These are phyloP conservation scores for thale cress (Arabidopsis thaliana) DNA, from an alignment of 345 rosid genomes.

Conservation along the genomic window DNA sequence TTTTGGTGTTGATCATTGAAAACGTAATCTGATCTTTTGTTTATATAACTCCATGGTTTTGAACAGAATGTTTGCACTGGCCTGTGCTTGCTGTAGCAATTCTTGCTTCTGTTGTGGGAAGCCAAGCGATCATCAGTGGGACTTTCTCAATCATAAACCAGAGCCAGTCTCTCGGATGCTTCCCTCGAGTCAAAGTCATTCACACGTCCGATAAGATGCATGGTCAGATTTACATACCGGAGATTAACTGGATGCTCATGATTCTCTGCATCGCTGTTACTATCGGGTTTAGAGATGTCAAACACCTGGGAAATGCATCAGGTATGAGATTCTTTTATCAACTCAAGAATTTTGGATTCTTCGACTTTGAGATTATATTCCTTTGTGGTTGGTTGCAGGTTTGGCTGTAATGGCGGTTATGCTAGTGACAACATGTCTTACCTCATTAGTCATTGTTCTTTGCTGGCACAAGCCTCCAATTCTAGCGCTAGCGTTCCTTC, in stretches of 20 bases:
- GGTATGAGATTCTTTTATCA: conserved; percentile 49
- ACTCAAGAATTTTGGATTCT: background rate
- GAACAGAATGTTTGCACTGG: conserved; percentile 73
- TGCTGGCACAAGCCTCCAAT: conserved; percentile 94
- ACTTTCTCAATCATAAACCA: conserved; percentile 99
- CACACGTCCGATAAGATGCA: conserved; percentile 97
- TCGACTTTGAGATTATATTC: background rate
- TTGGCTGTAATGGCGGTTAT: conserved; percentile 98
- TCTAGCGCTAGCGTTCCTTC: conserved; percentile 72
- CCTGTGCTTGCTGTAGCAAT: conserved; percentile 90
- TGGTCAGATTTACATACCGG: conserved; percentile 99
- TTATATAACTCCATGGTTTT: conserved; percentile 25
- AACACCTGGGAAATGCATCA: conserved; percentile 97
- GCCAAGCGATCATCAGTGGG: conserved; percentile 99
- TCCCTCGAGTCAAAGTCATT: conserved; percentile 95
- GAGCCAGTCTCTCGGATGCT: conserved; percentile 98
- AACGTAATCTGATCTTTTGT: background rate
- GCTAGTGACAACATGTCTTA: conserved; percentile 98
- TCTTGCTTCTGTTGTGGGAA: conserved; percentile 98
- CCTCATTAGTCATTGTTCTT: conserved; percentile 80
- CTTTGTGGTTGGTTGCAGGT: conserved; percentile 57
- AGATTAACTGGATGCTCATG: conserved; percentile 99
- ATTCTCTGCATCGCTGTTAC: conserved; percentile 96
- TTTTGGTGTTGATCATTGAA: background rate
- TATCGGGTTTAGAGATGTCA: conserved; percentile 94